phyloP scores from a whole-genome alignment of 139 green algal genomes.

The Auxenochlorella pyrenoidosa region DNA sequence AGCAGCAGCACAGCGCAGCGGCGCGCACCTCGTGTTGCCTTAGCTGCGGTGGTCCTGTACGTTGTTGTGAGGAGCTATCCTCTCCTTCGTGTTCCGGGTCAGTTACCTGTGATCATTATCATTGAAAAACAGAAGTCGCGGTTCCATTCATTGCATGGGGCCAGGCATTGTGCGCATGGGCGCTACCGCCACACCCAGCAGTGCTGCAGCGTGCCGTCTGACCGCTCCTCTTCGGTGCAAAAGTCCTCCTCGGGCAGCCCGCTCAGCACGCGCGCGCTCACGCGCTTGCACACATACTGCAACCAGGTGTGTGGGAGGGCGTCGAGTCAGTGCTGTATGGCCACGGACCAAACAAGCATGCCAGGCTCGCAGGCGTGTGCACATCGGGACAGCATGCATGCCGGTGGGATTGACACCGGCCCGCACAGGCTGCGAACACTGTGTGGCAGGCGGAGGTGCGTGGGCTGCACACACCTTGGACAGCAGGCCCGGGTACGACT shows the following conservation, averaged over 20 bases:
- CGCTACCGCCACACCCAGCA: slow-evolving; percentile 35
- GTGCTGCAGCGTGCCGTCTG: slow-evolving; percentile 30
- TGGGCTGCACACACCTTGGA: slow-evolving; percentile 6
- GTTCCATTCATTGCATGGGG: too few species aligned
- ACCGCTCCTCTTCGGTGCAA: slow-evolving; percentile 17
- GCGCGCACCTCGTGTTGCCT: too few species aligned
- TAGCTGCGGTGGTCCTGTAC: too few species aligned
- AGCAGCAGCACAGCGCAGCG: too few species aligned
- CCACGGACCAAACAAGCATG: not conserved
- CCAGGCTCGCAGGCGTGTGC: not conserved
- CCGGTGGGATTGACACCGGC: not conserved
- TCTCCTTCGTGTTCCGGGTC: too few species aligned
- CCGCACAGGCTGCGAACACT: too few species aligned
- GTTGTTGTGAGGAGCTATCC: too few species aligned
- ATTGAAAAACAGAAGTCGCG: too few species aligned
- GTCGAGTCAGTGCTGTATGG: too few species aligned
- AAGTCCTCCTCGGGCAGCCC: slow-evolving; percentile 20
- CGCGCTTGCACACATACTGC: slow-evolving; percentile 37
- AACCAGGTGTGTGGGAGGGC: not conserved
- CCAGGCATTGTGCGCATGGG: too few species aligned
- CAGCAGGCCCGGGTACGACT: slow-evolving; percentile 27
- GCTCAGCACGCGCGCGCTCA: not conserved
- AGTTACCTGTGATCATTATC: too few species aligned
- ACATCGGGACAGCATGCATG: not conserved
- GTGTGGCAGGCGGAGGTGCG: too few species aligned